phyloP scores from a whole-genome alignment of 2,329 filamentous ascomycete species.

The Cladophialophora chaetospira region DNA sequence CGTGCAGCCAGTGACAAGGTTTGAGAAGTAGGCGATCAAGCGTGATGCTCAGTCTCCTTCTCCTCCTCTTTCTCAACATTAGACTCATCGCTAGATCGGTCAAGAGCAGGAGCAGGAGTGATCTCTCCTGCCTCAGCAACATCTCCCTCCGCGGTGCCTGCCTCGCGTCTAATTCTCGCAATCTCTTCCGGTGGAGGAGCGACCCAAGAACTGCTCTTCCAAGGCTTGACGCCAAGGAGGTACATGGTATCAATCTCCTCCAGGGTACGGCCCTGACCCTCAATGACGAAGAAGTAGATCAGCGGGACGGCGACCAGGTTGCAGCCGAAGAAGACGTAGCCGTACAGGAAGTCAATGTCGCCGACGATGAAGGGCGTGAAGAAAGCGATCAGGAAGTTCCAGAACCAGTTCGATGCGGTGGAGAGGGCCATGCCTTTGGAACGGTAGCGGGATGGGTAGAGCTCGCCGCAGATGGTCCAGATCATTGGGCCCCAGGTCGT shows the following conservation, averaged over 20 bases:
- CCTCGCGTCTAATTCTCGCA: conserved; percentile 28
- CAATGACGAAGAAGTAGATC: conserved; percentile 77
- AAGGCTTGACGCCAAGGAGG: conserved; percentile 63
- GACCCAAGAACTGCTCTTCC: conserved; percentile 37
- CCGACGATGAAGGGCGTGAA: conserved; percentile 78
- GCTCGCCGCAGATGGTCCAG: conserved; percentile 49
- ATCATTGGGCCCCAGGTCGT: conserved; percentile 76
- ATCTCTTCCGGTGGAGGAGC: conserved; percentile 32
- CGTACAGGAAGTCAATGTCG: conserved; percentile 73
- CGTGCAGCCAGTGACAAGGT: not conserved
- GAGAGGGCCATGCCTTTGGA: conserved; percentile 42
- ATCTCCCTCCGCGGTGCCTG: conserved; percentile 25
- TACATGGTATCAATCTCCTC: conserved; percentile 84
- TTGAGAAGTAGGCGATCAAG: not conserved
- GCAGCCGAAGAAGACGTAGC: conserved; percentile 76
- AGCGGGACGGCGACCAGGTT: conserved; percentile 65
- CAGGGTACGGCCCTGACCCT: conserved; percentile 66
- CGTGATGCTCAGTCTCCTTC: conserved; percentile 18
- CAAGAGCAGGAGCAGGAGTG: conserved; percentile 16
- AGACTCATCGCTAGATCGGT: conserved; percentile 13
- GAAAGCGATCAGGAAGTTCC: conserved; percentile 76
- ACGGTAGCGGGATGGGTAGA: conserved; percentile 47
- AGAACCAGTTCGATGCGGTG: conserved; percentile 71
- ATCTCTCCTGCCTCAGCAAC: conserved; percentile 24
- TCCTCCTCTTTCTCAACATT: conserved; percentile 17